Conservation (phyloP, 2,329 filamentous ascomycete genomes). For the Xylariaceae sp. region DNA sequence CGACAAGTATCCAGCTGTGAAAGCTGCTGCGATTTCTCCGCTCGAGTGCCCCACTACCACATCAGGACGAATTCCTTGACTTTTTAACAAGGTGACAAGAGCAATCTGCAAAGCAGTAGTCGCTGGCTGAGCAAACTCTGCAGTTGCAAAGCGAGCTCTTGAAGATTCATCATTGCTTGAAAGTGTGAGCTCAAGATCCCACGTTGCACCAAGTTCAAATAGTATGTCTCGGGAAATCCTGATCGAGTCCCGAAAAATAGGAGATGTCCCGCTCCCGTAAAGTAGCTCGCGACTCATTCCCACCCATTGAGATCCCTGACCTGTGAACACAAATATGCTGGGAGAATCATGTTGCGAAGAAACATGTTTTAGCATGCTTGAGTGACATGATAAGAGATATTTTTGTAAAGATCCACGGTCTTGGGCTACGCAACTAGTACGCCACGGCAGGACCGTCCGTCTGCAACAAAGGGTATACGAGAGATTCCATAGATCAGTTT, state of each 20-base stretch:
- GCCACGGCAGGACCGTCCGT: conserved; percentile 11
- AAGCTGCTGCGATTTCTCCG: background rate
- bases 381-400: background rate
- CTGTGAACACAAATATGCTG: conserved; percentile 13
- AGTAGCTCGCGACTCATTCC: conserved; percentile 20
- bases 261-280: background rate
- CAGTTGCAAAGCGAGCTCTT: conserved; percentile 1
- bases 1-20: background rate
- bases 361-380: background rate
- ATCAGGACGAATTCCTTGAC: background rate
- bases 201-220: conserved; percentile 8
- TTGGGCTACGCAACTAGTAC: conserved; percentile 12
- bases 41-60: background rate
- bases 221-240: conserved; percentile 6
- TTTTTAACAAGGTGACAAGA: background rate
- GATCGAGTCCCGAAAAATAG: conserved; percentile 9
- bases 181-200: conserved; percentile 11
- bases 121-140: conserved; percentile 6
- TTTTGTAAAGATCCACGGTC: conserved; percentile 1
- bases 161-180: background rate
- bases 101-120: conserved; percentile 1
- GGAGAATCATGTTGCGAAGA: background rate
- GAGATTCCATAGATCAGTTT: conserved; percentile 6
- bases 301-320: conserved; percentile 19
- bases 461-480: conserved; percentile 18